Evolutionary conservation across 352 stramenopile species (phyloP).

Genomic region (Albugo laibachii): DNA sequence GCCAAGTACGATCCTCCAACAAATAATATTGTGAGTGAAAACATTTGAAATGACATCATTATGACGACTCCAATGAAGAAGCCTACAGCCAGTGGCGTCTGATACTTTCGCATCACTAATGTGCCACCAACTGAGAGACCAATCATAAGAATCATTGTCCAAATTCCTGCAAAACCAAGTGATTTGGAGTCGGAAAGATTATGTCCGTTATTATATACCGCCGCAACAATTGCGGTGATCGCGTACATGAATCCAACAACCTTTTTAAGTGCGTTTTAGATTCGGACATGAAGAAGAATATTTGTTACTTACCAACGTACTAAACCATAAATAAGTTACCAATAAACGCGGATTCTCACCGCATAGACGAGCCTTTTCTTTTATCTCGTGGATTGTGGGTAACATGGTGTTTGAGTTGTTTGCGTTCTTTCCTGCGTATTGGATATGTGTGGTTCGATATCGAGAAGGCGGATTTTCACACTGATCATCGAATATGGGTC

Average conservation of each 20-base stretch:
- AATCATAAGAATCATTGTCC: constrained; percentile 67
- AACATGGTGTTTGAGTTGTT: too few species aligned
- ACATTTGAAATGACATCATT: constrained; percentile 81
- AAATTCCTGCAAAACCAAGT: constrained; percentile 62
- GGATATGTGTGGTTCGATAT: too few species aligned
- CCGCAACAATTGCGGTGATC: constrained; percentile 64
- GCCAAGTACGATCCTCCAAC: constrained; percentile 46
- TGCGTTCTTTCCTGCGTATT: too few species aligned
- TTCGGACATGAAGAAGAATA: constrained; percentile 29
- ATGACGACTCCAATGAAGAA: constrained; percentile 83
- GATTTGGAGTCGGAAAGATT: constrained; percentile 52
- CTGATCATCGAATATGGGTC: too few species aligned
- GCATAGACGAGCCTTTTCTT: constrained; percentile 43
- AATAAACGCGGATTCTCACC: constrained; percentile 62
- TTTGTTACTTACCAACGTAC: constrained; percentile 33
- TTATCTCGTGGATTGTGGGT: constrained; percentile 8
- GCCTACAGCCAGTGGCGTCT: constrained; percentile 65
- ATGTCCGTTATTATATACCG: constrained; percentile 52
- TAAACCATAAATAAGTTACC: constrained; percentile 76
- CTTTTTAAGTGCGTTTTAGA: constrained; percentile 8
- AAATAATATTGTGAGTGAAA: constrained; percentile 63
- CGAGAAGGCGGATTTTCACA: too few species aligned
- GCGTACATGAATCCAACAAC: constrained; percentile 75
- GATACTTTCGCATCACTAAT: constrained; percentile 80
- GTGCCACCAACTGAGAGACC: constrained; percentile 64